Evolutionary conservation across 2,329 filamentous ascomycete genomes (phyloP), one percentile per base, ranked within the genome.

Genomic region (Talaromyces pinophilus): DNA sequence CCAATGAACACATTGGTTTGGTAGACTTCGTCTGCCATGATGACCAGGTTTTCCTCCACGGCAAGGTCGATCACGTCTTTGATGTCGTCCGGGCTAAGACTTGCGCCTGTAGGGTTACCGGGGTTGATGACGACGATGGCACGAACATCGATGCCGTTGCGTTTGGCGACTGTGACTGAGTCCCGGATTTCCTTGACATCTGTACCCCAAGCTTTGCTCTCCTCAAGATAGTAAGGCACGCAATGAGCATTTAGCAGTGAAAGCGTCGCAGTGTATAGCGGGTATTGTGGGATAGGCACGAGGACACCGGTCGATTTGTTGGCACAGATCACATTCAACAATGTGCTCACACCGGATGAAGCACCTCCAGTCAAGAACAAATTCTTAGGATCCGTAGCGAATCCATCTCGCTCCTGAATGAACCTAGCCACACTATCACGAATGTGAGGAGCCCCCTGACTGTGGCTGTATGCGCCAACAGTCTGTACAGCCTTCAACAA

Each of bases 111-210:
- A 3, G 95, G 95, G 82, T 99, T 99, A 67, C 95, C 95, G 0
- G 95, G 95, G 85, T 99, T 99, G 84, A 99, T 99, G 73, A 99
- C 90, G 71, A 95, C 94, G 72, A 99, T 93, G 72, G 92, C 92
- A 73, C 93, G 92, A 63, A 97, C 92, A 72, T 98, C 93, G 68
- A 89, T 89, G 69, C 93, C 93, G 62, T 92, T 86, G 63, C 83
- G 82, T 76, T 89, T 87, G 70, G 93, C 94, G 76, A 92, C 88
- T 66, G 88, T 84, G 76, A 95, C 87, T 1, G 93, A 85, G 46
- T 85, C 77, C 72, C 87, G 88, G 80, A 99, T 95, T 55, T 87
- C 86, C n/a, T 86, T 83, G 50, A 97, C 81, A 75, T 96, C 90
- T 59, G 94, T 98, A 69, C 92, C 91, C 95, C 95, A 99, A 69